A percentile compares a stretch with the other conserved stretches of the same genome.
phyloP scores from a whole-genome alignment of 805 yeast genomes.

The Wickerhamiella dianesei region DNA sequence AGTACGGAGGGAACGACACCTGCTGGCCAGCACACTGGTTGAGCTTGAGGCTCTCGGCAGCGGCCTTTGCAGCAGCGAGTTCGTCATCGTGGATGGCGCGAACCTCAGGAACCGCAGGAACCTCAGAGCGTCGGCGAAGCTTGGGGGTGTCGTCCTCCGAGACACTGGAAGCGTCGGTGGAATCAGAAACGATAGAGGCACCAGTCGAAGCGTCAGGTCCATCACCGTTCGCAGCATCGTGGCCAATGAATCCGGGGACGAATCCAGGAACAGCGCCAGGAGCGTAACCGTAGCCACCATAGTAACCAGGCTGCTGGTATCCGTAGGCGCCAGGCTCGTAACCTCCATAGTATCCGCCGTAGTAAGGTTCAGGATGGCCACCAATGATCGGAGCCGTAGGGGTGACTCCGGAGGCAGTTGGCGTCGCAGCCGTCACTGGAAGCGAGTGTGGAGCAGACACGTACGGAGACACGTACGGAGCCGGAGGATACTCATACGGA shows the following conservation, averaged over 20 bases:
- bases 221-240: background rate
- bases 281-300: background rate
- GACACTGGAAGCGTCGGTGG: background rate
- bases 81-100: background rate
- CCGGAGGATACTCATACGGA: too few species aligned
- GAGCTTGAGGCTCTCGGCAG: background rate
- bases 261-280: too few species aligned
- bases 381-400: constrained; percentile 1
- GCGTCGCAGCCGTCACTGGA: background rate
- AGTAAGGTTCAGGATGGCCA: background rate
- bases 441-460: background rate
- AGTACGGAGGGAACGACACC: background rate
- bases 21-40: background rate
- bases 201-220: background rate
- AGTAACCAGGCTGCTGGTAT: background rate
- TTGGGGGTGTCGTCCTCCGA: background rate
- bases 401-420: background rate
- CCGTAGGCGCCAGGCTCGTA: background rate
- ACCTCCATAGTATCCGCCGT: background rate
- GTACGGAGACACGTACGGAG: too few species aligned
- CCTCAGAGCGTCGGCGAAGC: background rate
- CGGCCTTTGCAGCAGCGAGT: background rate
- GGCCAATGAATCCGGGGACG: background rate
- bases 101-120: too few species aligned
- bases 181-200: background rate